A percentile compares a stretch with the other conserved stretches of the same genome.
Evolutionary conservation across 371 early-diverging fungal species (phyloP).

Genomic region (Mortierella sp.): DNA sequence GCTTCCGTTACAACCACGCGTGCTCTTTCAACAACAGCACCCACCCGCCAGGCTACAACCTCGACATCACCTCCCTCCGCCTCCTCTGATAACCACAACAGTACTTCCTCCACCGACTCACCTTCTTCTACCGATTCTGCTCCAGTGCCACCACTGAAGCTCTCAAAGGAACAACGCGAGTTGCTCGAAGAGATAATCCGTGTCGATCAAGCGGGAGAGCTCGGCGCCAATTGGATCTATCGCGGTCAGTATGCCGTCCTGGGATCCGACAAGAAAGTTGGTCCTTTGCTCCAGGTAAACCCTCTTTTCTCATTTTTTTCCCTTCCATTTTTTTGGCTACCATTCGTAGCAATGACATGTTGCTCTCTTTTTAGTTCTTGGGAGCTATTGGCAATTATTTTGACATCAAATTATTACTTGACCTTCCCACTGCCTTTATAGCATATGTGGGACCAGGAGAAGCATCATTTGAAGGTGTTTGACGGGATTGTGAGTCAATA

Average conservation of each 20-base stretch:
- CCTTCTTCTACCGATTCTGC: neutral
- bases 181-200: conserved; percentile 80
- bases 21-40: neutral
- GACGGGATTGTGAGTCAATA: conserved; percentile 80
- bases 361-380: too few relatives aligned
- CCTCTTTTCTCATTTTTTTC: neutral
- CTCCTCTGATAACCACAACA: neutral
- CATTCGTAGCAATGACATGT: neutral
- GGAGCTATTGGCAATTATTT: neutral
- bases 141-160: conserved; percentile 39
- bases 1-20: neutral
- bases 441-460: conserved; percentile 98
- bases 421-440: conserved; percentile 26
- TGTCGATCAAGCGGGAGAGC: conserved; percentile 97
- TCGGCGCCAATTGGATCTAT: conserved; percentile 96
- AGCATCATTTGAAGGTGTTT: conserved; percentile 84
- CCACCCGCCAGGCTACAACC: neutral
- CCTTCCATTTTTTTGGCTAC: neutral
- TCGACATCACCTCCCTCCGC: neutral
- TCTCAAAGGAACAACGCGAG: conserved; percentile 53
- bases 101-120: conserved; percentile 12
- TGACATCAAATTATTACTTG: neutral
- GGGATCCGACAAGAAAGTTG: conserved; percentile 77
- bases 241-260: conserved; percentile 93
- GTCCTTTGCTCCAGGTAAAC: conserved; percentile 77